Evolutionary conservation across 2,329 filamentous ascomycete species (phyloP).

Genomic region (Ophiostoma angusticollis): DNA sequence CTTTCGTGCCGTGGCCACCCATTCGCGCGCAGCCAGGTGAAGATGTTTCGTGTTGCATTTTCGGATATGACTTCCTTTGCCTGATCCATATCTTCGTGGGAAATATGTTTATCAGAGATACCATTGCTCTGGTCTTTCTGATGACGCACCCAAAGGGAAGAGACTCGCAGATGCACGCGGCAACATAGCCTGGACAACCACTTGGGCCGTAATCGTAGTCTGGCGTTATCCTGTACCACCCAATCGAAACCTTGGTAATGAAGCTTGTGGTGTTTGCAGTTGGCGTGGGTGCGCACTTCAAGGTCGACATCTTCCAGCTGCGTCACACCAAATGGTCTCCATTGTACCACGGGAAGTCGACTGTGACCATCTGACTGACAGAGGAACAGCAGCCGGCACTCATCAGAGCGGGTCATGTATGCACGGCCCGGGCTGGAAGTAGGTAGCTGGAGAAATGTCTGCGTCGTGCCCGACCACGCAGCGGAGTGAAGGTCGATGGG

Average conservation of each 20-base stretch:
- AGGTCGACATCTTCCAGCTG: conserved; percentile 18
- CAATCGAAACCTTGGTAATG: conserved; percentile 15
- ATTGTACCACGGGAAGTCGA: conserved; percentile 17
- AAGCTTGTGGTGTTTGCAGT: conserved; percentile 17
- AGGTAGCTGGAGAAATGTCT: conserved; percentile 19
- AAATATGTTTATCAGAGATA: conserved; percentile 1
- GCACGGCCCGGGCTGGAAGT: conserved; percentile 9
- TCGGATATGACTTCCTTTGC: conserved; percentile 16
- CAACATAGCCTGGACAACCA: neutral
- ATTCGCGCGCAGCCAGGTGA: conserved; percentile 19
- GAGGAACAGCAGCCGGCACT: conserved; percentile 20
- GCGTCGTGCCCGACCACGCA: conserved; percentile 18
- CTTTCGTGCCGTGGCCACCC: conserved; percentile 16
- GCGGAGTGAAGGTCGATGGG: conserved; percentile 18
- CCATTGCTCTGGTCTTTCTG: neutral
- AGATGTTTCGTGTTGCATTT: conserved; percentile 20
- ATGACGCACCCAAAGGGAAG: neutral
- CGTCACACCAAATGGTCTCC: conserved; percentile 20
- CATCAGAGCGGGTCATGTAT: conserved; percentile 16
- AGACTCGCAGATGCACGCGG: neutral
- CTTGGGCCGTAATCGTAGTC: neutral
- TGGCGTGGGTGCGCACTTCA: conserved; percentile 18
- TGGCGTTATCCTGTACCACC: conserved; percentile 9
- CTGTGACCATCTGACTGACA: conserved; percentile 14
- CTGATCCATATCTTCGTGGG: conserved; percentile 9